Percentiles rank a stretch among this genome's conserved stretches.
phyloP scores from a whole-genome alignment of 352 stramenopile genomes.

The Phytophthora palmivora region DNA sequence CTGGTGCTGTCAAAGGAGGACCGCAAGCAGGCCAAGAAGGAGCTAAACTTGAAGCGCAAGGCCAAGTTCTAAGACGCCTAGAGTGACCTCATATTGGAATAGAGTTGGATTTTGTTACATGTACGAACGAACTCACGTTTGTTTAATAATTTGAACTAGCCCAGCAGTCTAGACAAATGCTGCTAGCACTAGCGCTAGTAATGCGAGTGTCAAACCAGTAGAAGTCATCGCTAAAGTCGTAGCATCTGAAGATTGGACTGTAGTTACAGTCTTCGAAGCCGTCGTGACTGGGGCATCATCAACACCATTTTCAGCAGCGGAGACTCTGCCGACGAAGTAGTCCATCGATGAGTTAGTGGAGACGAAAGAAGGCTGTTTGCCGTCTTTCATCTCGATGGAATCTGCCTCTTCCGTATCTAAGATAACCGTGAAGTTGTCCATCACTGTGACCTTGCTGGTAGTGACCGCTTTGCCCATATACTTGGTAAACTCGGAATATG shows the following conservation, averaged over 20 bases:
- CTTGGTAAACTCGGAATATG: constrained; percentile 57
- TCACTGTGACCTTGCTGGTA: constrained; percentile 48
- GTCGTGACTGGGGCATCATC: constrained; percentile 16
- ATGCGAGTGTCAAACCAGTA: constrained; percentile 6
- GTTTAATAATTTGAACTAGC: constrained; percentile 26
- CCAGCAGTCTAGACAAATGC: constrained; percentile 3
- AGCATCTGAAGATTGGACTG: constrained; percentile 21
- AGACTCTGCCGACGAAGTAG: constrained; percentile 41
- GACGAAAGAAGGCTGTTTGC: constrained; percentile 41
- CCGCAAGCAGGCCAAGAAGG: constrained; percentile 84
- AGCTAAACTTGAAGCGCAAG: constrained; percentile 82
- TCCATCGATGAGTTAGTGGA: constrained; percentile 38
- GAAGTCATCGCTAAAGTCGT: neutral
- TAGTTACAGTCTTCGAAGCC: constrained; percentile 25
- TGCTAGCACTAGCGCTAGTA: constrained; percentile 17
- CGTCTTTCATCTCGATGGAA: constrained; percentile 40
- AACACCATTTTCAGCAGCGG: constrained; percentile 21
- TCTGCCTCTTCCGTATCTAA: constrained; percentile 30
- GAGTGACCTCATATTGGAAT: constrained; percentile 27
- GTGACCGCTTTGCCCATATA: constrained; percentile 44
- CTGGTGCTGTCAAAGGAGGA: constrained; percentile 90
- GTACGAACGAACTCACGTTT: constrained; percentile 16
- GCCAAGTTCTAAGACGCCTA: constrained; percentile 67
- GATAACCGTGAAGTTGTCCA: constrained; percentile 51
- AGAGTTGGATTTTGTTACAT: constrained; percentile 43